Evolutionary conservation across 495 filamentous ascomycete genomes (phyloP).

Genomic region (Amphirosellinia nigrospora): DNA sequence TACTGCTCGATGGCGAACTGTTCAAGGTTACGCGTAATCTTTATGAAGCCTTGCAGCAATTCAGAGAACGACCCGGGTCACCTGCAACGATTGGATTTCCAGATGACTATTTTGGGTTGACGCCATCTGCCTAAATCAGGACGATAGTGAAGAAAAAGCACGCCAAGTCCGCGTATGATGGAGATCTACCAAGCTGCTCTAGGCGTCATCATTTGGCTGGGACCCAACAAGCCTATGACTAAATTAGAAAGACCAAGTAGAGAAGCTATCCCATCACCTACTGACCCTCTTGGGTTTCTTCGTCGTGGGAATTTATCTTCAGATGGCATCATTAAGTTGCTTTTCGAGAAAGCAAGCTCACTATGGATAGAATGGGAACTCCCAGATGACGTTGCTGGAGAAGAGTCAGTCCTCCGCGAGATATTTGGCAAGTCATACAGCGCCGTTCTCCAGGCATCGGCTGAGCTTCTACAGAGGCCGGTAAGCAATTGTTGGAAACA

Average conservation of each 20-base stretch:
- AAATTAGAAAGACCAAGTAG: not conserved
- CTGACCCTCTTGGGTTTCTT: not conserved
- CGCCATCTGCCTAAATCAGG: constrained; percentile 8
- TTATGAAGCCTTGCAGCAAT: not conserved
- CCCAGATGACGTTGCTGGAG: not conserved
- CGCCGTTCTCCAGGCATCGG: not conserved
- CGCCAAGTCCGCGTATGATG: constrained; percentile 1
- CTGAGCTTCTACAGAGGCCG: not conserved
- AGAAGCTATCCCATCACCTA: not conserved
- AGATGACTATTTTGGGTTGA: constrained; percentile 12
- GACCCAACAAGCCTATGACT: constrained; percentile 3
- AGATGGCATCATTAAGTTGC: not conserved
- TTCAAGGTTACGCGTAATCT: constrained; percentile 2
- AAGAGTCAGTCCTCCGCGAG: not conserved
- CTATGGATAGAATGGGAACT: constrained; percentile 4
- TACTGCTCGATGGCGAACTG: not conserved
- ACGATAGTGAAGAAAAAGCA: not conserved
- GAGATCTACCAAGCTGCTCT: constrained; percentile 1
- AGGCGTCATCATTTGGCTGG: not conserved
- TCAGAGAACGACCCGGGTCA: not conserved
- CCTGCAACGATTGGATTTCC: not conserved
- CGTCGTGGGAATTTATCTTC: not conserved
- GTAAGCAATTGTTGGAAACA: not conserved
- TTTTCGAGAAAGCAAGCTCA: not conserved
- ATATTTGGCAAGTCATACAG: constrained; percentile 5